Evolutionary conservation across 2,329 filamentous ascomycete genomes (phyloP).

Genomic region (Didymella glomerata): DNA sequence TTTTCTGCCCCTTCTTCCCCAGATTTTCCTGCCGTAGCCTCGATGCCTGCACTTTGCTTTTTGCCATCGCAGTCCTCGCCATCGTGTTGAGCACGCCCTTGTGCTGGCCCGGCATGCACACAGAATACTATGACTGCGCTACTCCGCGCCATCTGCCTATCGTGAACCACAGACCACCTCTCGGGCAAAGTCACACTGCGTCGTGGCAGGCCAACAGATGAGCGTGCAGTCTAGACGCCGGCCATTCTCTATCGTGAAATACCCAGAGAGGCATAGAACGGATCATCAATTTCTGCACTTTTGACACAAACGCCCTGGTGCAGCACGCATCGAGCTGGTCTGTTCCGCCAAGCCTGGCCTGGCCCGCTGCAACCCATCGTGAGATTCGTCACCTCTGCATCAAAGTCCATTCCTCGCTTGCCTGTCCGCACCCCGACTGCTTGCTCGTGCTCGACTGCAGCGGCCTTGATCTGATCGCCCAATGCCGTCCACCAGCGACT

Average conservation of each 20-base stretch:
- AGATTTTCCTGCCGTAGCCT: constrained; percentile 11
- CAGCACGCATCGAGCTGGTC: constrained; percentile 30
- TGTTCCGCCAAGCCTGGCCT: constrained; percentile 29
- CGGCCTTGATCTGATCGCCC: constrained; percentile 37
- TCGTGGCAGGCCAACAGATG: constrained; percentile 23
- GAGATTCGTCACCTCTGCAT: constrained; percentile 21
- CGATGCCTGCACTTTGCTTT: constrained; percentile 9
- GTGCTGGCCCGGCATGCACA: constrained; percentile 7
- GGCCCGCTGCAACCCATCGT: constrained; percentile 15
- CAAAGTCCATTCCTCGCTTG: constrained; percentile 19
- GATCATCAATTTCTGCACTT: constrained; percentile 35
- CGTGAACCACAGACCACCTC: constrained; percentile 19
- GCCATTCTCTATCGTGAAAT: constrained; percentile 46
- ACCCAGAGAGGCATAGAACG: constrained; percentile 41
- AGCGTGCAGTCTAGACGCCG: constrained; percentile 36
- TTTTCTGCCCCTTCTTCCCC: constrained; percentile 10
- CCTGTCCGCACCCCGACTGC: constrained; percentile 12
- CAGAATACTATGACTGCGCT: constrained; percentile 8
- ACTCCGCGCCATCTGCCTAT: constrained; percentile 17
- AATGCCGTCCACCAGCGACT: constrained; percentile 43
- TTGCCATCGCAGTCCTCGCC: constrained; percentile 6
- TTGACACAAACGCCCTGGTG: constrained; percentile 32
- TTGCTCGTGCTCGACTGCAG: constrained; percentile 31
- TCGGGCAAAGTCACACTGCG: constrained; percentile 19
- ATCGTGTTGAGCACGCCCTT: constrained; percentile 7